These are phyloP conservation scores for Scedosporium apiospermum DNA, from an alignment of 2,329 filamentous ascomycete species.

Conservation along the genomic window DNA sequence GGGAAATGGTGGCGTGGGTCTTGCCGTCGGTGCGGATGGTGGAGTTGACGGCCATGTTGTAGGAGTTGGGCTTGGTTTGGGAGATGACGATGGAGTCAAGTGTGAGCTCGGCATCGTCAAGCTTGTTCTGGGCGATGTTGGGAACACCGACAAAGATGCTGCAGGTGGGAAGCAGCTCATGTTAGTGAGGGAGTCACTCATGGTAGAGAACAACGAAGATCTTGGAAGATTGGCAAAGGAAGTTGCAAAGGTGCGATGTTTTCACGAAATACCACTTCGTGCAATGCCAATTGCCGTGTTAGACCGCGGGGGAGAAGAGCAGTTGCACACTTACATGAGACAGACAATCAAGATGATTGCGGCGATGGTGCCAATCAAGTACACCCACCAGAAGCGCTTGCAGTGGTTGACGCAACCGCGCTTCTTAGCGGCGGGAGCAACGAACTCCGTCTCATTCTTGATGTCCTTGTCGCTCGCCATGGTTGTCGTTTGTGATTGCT, in stretches of 20 bases:
- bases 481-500: constrained; percentile 5
- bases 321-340: constrained; percentile 40
- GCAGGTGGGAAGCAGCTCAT: not conserved
- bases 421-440: constrained; percentile 22
- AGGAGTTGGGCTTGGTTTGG: constrained; percentile 31
- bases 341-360: constrained; percentile 46
- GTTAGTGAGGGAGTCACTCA: constrained; percentile 5
- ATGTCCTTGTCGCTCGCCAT: constrained; percentile 29
- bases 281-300: not conserved
- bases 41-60: constrained; percentile 46
- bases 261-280: not conserved
- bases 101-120: constrained; percentile 42
- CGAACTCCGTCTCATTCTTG: constrained; percentile 24
- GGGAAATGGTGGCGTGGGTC: constrained; percentile 40
- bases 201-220: not conserved
- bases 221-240: not conserved
- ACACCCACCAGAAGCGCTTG: constrained; percentile 52
- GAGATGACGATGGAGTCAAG: constrained; percentile 42
- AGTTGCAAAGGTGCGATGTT: not conserved
- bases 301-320: not conserved
- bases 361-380: constrained; percentile 40
- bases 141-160: constrained; percentile 49
- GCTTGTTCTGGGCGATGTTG: constrained; percentile 45
- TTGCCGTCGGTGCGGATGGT: constrained; percentile 42
- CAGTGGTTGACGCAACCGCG: constrained; percentile 36